phyloP scores from a whole-genome alignment of 1,284 basidiomycete genomes.

The Pseudozyma hubeiensis region DNA sequence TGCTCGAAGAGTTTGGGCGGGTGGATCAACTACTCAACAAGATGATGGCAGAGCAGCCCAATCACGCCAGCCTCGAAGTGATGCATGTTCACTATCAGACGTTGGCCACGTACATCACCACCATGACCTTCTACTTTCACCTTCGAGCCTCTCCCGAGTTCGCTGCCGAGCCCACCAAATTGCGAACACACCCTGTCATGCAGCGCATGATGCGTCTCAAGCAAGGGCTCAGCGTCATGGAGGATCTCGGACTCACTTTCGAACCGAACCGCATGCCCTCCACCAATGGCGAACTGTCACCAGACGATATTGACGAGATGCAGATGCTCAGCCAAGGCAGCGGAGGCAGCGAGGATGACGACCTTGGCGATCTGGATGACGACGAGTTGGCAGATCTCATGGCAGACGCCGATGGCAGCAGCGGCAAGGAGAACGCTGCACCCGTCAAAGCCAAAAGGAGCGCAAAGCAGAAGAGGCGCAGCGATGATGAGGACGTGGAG shows the following conservation, averaged over 20 bases:
- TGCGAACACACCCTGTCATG: conserved; percentile 75
- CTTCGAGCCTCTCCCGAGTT: conserved; percentile 74
- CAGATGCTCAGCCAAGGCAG: conserved; percentile 49
- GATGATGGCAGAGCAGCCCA: conserved; percentile 73
- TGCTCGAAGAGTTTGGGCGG: conserved; percentile 73
- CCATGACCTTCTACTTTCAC: conserved; percentile 91
- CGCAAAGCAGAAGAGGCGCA: conserved; percentile 15
- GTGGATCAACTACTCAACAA: conserved; percentile 74
- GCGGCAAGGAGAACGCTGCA: conserved; percentile 46
- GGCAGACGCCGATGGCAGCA: conserved; percentile 45
- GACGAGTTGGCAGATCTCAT: conserved; percentile 57
- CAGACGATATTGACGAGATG: conserved; percentile 48
- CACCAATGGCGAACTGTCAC: conserved; percentile 17
- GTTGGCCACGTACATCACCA: conserved; percentile 87
- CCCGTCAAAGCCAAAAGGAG: conserved; percentile 20
- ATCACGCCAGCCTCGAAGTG: conserved; percentile 70
- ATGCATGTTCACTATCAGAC: conserved; percentile 72
- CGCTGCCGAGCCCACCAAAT: conserved; percentile 43
- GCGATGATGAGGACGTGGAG: conserved; percentile 5
- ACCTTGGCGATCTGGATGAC: conserved; percentile 53
- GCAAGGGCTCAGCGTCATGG: conserved; percentile 80
- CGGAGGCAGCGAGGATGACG: conserved; percentile 53
- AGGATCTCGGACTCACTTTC: conserved; percentile 63
- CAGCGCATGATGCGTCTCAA: conserved; percentile 86
- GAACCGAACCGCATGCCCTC: conserved; percentile 28